phyloP scores from a whole-genome alignment of 2,329 filamentous ascomycete genomes.

The Alternaria dauci region DNA sequence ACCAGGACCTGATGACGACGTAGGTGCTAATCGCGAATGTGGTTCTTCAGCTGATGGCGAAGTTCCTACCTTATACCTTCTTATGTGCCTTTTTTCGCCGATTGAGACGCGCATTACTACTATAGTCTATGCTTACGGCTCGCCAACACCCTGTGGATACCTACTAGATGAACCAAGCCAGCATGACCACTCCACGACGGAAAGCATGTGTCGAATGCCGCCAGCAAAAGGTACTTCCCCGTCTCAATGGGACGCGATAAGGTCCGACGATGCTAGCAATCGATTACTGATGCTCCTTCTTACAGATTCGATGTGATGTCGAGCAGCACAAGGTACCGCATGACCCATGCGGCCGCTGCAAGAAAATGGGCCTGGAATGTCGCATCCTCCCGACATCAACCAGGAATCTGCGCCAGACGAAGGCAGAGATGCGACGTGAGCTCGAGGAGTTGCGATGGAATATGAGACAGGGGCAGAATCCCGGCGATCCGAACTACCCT shows the following conservation, averaged over 20 bases:
- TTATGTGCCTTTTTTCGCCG: slow-evolving; percentile 39
- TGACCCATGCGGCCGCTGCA: slow-evolving; percentile 47
- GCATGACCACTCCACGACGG: slow-evolving; percentile 46
- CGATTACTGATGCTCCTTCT: slow-evolving; percentile 26
- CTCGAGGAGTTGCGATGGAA: slow-evolving; percentile 49
- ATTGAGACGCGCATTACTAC: slow-evolving; percentile 28
- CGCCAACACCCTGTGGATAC: slow-evolving; percentile 34
- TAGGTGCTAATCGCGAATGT: slow-evolving; percentile 35
- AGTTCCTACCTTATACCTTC: slow-evolving; percentile 28
- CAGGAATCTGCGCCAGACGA: slow-evolving; percentile 48
- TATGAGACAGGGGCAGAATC: slow-evolving; percentile 39
- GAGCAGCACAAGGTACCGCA: slow-evolving; percentile 50
- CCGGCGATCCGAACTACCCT: slow-evolving; percentile 37
- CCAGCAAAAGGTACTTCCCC: slow-evolving; percentile 47
- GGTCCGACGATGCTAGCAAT: slow-evolving; percentile 5
- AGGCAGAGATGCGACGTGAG: slow-evolving; percentile 50
- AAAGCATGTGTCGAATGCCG: slow-evolving; percentile 51
- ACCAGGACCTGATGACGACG: slow-evolving; percentile 45
- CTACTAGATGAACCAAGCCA: slow-evolving; percentile 28
- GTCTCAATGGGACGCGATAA: slow-evolving; percentile 8
- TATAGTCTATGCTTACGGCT: slow-evolving; percentile 29
- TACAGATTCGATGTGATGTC: slow-evolving; percentile 50
- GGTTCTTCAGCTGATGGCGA: slow-evolving; percentile 29
- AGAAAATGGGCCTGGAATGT: slow-evolving; percentile 49
- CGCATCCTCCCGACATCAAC: slow-evolving; percentile 49